Evolutionary conservation across 1,284 basidiomycete genomes (phyloP), one percentile per base, ranked within the genome.

Genomic region (Leccinum pachyderme): DNA sequence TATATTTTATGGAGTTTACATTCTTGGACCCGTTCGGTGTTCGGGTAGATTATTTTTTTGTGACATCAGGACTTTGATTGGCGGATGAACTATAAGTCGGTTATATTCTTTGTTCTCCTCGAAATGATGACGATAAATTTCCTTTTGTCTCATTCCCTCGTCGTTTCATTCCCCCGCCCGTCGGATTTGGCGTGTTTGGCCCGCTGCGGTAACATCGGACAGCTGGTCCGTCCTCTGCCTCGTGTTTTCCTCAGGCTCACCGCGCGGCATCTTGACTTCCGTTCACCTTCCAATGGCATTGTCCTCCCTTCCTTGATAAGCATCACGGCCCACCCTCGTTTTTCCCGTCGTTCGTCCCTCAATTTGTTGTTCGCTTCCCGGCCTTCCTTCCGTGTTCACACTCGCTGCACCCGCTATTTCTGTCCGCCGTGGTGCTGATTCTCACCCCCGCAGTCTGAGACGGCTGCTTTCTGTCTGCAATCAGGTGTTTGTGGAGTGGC

Each of bases 291-390:
- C 32, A 39, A 28, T 51, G 39, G 52, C 44, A 31, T 59, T 47
- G 33, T 51, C 39, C 27, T 47, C 29, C 27, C 47, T 1, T 37
- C 43, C 55, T 51, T 57, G 64, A 69, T 70, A 66, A 68, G 52
- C 18, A 44, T 46, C 15, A n/a, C 41, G 49, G 62, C 62, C 33
- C 47, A 28, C n/a, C 13, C 15, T 33, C 22, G 7, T 18, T 44
- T 35, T 13, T 29, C 11, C 45, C 15, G 24, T 56, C 58, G 4
- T 27, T 11, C 6, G 35, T 37, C 35, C 37, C 37, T 39, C 37
- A 22, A 39, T 39, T 28, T 22, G n/a, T 41, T 8, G 4, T 9
- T 28, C 22, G 8, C 28, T 55, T 31, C 13, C 11, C 39, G 37
- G 5, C 2, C n/a, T 58, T 12, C 54, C 18, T 37, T 55, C 29